Evolutionary conservation across 768 basidiomycete species (phyloP).

Genomic region (Tricholoma matsutake): DNA sequence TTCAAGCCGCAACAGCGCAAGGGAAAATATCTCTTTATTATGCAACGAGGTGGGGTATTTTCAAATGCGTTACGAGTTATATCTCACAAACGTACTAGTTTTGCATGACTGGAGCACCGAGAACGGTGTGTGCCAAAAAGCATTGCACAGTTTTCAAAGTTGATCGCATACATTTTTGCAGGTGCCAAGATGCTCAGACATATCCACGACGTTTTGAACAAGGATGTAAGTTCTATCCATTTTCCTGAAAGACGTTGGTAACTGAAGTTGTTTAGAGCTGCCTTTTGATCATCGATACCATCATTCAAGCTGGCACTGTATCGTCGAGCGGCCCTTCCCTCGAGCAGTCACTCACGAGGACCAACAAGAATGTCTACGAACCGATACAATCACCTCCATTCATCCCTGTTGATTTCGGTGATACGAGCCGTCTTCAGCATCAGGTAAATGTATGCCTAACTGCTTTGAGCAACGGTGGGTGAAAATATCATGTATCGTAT

Average conservation of each 20-base stretch:
- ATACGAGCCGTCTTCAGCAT: conserved; percentile 35
- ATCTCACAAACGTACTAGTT: conserved; percentile 17
- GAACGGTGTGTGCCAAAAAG: conserved; percentile 17
- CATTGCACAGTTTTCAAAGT: not conserved
- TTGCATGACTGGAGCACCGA: conserved; percentile 38
- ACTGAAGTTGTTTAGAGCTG: conserved; percentile 24
- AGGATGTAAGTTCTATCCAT: conserved; percentile 22
- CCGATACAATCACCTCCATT: conserved; percentile 34
- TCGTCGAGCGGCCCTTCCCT: conserved; percentile 26
- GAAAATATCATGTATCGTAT: not conserved
- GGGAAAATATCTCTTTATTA: conserved; percentile 36
- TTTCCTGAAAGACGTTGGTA: not conserved
- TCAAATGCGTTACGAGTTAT: not conserved
- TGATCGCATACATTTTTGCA: conserved; percentile 1
- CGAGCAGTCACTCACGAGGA: conserved; percentile 25
- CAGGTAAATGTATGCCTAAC: conserved; percentile 35
- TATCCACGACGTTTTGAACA: conserved; percentile 32
- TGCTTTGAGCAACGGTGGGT: conserved; percentile 33
- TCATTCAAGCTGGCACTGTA: conserved; percentile 33
- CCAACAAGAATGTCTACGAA: conserved; percentile 27
- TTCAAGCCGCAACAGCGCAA: conserved; percentile 39
- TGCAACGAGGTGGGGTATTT: conserved; percentile 30
- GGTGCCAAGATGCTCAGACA: conserved; percentile 35
- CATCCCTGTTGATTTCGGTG: conserved; percentile 37
- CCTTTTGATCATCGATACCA: conserved; percentile 35